These are phyloP conservation scores for Beauveria medogensis DNA, from an alignment of 2,329 filamentous ascomycete genomes.

Conservation along the genomic window DNA sequence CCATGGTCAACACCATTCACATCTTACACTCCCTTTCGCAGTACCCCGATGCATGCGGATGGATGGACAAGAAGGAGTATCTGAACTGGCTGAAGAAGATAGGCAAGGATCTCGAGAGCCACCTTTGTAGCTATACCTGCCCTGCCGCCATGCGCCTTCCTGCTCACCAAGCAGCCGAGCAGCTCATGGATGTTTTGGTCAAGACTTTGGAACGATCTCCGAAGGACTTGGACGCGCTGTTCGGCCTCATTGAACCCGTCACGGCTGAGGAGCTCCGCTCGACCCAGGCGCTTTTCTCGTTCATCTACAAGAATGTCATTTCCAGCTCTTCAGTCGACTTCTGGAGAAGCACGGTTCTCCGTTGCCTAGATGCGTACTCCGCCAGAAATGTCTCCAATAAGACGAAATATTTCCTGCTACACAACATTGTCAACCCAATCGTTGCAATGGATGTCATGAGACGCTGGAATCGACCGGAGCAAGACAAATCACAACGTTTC, in stretches of 20 bases:
- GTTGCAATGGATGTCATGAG: conserved; percentile 93
- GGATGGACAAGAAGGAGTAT: conserved; percentile 61
- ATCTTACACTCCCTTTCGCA: conserved; percentile 71
- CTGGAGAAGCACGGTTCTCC: conserved; percentile 72
- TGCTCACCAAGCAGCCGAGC: conserved; percentile 81
- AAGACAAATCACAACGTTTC: conserved; percentile 55
- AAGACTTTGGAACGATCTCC: conserved; percentile 68
- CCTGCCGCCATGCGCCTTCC: conserved; percentile 68
- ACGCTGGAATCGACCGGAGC: conserved; percentile 57
- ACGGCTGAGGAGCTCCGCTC: conserved; percentile 75
- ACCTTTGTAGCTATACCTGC: conserved; percentile 62
- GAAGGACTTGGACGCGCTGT: conserved; percentile 73
- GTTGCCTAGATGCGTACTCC: conserved; percentile 82
- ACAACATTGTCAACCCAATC: conserved; percentile 90
- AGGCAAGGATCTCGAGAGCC: conserved; percentile 71
- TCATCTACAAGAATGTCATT: conserved; percentile 81
- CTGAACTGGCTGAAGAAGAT: conserved; percentile 54
- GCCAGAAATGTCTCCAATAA: conserved; percentile 72
- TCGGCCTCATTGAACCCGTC: conserved; percentile 74
- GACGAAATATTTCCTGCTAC: conserved; percentile 87
- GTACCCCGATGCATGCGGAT: conserved; percentile 55
- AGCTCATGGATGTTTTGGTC: conserved; percentile 78
- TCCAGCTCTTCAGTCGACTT: conserved; percentile 78
- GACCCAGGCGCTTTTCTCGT: conserved; percentile 67
- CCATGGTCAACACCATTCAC: conserved; percentile 81